phyloP scores from a whole-genome alignment of 176 grass and related monocot species.

The Triticum urartu region DNA sequence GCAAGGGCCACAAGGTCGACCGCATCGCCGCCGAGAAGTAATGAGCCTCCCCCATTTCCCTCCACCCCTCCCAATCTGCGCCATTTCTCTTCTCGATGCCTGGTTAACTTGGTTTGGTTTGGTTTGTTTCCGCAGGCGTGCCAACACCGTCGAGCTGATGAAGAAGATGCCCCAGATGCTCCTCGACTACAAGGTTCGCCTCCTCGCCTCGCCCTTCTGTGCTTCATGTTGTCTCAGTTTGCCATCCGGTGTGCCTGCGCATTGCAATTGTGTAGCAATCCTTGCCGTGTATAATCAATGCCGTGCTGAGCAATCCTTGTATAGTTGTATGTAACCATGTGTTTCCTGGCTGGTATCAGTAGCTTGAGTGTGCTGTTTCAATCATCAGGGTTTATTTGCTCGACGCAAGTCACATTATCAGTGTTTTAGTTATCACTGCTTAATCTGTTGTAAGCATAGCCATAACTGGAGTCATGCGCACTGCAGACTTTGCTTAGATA shows the following conservation, averaged over 20 bases:
- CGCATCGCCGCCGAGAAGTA: conserved; percentile 59
- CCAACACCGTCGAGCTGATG: conserved; percentile 59
- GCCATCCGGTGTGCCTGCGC: neutral
- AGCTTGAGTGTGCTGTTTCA: no score
- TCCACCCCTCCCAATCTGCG: neutral
- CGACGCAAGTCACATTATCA: no score
- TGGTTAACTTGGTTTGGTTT: neutral
- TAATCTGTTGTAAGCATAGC: neutral
- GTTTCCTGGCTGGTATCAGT: neutral
- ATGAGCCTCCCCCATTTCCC: neutral
- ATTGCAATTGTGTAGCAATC: neutral
- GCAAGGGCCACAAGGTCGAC: conserved; percentile 55
- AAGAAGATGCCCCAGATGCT: conserved; percentile 77
- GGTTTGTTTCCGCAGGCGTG: conserved; percentile 27
- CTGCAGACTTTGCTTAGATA: neutral
- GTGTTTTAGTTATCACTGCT: no score
- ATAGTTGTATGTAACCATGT: neutral
- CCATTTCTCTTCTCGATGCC: neutral
- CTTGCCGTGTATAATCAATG: neutral
- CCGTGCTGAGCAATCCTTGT: neutral
- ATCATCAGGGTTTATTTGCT: no score
- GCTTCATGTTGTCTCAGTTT: neutral
- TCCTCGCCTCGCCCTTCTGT: neutral
- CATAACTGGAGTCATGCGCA: neutral
- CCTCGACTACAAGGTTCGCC: conserved; percentile 72